These are phyloP conservation scores for Phlyctochytrium arcticum DNA, from an alignment of 192 early-diverging fungal species.

Conservation along the genomic window DNA sequence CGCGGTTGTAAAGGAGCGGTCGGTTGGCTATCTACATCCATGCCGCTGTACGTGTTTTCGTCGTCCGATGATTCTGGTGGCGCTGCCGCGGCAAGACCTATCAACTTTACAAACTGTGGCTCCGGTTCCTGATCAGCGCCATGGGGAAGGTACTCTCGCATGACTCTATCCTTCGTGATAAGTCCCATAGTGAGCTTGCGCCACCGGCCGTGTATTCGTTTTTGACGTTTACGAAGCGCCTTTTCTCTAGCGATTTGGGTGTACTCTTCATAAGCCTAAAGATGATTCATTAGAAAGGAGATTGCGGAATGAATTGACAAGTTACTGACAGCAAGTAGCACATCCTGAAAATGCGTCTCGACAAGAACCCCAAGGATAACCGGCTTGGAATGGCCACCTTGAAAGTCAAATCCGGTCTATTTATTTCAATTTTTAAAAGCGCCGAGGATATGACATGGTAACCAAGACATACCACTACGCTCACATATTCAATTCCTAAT, in stretches of 20 bases:
- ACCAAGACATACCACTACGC: constrained; percentile 74
- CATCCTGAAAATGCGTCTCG: constrained; percentile 48
- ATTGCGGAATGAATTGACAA: background rate
- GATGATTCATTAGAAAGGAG: background rate
- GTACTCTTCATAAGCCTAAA: constrained; percentile 24
- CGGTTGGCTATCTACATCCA: background rate
- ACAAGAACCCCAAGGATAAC: constrained; percentile 68
- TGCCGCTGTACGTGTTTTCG: background rate
- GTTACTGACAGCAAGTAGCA: constrained; percentile 50
- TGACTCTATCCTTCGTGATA: constrained; percentile 48
- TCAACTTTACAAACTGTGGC: no score
- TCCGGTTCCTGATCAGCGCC: no score
- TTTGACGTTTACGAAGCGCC: constrained; percentile 34
- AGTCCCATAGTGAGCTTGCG: constrained; percentile 48
- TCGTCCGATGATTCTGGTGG: no score
- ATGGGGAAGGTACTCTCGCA: constrained; percentile 45
- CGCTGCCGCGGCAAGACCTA: no score
- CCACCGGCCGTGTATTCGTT: constrained; percentile 50
- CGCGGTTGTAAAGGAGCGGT: no score
- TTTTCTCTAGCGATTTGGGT: constrained; percentile 7
- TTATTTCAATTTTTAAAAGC: no score
- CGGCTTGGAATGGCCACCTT: constrained; percentile 54
- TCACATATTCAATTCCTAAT: constrained; percentile 74
- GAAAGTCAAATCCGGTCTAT: constrained; percentile 72
- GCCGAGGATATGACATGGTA: no score